Evolutionary conservation across 2,329 filamentous ascomycete species (phyloP).

Genomic region (Penicillium sp.): DNA sequence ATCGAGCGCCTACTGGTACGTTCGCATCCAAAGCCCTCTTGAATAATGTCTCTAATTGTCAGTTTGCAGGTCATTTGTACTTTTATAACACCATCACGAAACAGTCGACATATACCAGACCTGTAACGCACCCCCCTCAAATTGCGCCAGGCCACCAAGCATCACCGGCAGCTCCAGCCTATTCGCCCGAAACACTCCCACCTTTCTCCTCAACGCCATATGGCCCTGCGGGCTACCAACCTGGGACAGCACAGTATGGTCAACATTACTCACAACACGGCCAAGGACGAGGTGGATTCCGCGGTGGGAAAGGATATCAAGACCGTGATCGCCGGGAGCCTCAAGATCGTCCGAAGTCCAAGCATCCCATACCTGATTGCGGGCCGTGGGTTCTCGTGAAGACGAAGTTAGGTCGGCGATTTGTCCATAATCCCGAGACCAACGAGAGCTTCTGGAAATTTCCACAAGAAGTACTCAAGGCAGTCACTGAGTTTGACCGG

Average conservation of each 20-base stretch:
- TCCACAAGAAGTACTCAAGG: constrained; percentile 80
- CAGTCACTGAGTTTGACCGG: constrained; percentile 65
- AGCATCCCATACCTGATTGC: constrained; percentile 74
- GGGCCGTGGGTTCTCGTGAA: constrained; percentile 91
- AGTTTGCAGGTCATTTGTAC: constrained; percentile 69
- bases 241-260: constrained; percentile 12
- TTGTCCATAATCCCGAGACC: constrained; percentile 84
- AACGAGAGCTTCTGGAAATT: constrained; percentile 95
- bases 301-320: constrained; percentile 57
- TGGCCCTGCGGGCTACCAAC: constrained; percentile 25
- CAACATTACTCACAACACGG: constrained; percentile 31
- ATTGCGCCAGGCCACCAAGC: constrained; percentile 43
- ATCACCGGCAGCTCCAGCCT: constrained; percentile 34
- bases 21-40: constrained; percentile 1
- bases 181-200: constrained; percentile 35
- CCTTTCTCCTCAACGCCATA: constrained; percentile 40
- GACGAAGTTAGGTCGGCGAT: constrained; percentile 84
- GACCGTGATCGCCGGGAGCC: constrained; percentile 67
- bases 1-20: constrained; percentile 74
- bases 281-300: constrained; percentile 47
- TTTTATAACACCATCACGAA: constrained; percentile 84
- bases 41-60: constrained; percentile 21
- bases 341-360: constrained; percentile 77
- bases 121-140: constrained; percentile 45
- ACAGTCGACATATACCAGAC: constrained; percentile 82